Conservation (phyloP, 257 asterid species). For the Solanum peruvianum region DNA sequence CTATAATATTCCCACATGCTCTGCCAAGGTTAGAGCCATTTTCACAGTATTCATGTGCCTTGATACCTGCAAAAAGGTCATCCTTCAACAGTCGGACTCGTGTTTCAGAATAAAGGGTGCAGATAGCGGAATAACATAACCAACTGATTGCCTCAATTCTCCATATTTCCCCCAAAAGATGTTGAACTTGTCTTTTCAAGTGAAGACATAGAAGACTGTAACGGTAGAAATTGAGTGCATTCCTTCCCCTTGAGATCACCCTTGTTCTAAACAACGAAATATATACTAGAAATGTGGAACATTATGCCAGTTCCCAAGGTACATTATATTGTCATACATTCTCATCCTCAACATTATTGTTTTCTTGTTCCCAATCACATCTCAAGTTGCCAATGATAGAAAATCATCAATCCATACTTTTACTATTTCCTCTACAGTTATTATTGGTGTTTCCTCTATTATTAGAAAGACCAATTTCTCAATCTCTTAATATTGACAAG, state of each 20-base stretch:
- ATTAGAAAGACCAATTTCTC: neutral
- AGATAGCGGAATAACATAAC: neutral
- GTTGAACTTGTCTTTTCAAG: neutral
- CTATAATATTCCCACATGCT: neutral
- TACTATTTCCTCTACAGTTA: neutral
- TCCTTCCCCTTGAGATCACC: neutral
- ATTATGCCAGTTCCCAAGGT: neutral
- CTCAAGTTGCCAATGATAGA: neutral
- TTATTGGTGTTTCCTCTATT: neutral
- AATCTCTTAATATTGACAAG: neutral
- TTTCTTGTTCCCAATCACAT: neutral
- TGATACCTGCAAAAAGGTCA: neutral
- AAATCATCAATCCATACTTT: neutral
- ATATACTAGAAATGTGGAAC: neutral
- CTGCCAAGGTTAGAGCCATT: neutral
- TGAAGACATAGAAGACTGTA: neutral
- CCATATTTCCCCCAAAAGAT: neutral
- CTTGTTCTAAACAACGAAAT: neutral
- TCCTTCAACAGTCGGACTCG: neutral
- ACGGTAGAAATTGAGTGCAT: neutral
- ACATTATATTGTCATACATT: neutral
- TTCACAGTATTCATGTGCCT: neutral
- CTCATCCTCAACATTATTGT: neutral
- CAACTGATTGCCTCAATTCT: neutral
- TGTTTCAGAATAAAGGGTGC: neutral